Base-by-base conservation (phyloP, 1,284 basidiomycete genomes). In the Pseudozyma tsukubaensis region DNA sequence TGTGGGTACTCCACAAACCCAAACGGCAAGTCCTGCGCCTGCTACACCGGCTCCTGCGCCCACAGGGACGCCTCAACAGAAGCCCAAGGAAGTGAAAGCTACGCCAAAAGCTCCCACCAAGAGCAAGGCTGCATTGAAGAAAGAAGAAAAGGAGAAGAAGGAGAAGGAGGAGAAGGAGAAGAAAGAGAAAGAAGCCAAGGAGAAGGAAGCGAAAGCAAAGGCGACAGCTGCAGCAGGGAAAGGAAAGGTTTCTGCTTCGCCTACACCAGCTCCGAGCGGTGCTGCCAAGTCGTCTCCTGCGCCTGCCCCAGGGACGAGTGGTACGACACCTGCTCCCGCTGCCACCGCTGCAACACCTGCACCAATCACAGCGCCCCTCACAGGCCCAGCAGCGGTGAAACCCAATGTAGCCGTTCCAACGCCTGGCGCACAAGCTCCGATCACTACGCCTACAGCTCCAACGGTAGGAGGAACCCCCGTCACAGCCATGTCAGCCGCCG, bases 121-220 rank as follows among this genome's bases (percentile, higher is more conserved):
- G 57, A 51, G 58, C 53, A 73, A 73, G 45, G 58, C 67, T 14
- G 64, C 65, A 34, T 16, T 43, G 19, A 70, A 68, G 50, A 71
- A 69, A 60, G 62, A 70, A 36, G 64, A 68, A 9, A 61, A 68
- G 19, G 67, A 68, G 7, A 63, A 56, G 36, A 60, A 59, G 40
- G 65, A 59, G 18, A 73, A 76, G 65, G 65, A 70, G 34, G 59
- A 59, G 43, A 59, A 55, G 45, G 67, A 59, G n/a, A 63, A 72
- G 61, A 61, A 63, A 18, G 57, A 59, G 40, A 59, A 63, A 45
- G 67, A 55, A 9, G 62, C 59, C 18, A 58, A 67, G 48, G 64
- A 58, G 11, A 60, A 65, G 35, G 66, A 59, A 37, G 50, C 58
- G 12, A 62, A 65, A 50, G 59, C 57, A 35, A 56, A 64, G 5